Evolutionary conservation across 2,329 filamentous ascomycete species (phyloP).

Genomic region (Ophiostoma sp.): DNA sequence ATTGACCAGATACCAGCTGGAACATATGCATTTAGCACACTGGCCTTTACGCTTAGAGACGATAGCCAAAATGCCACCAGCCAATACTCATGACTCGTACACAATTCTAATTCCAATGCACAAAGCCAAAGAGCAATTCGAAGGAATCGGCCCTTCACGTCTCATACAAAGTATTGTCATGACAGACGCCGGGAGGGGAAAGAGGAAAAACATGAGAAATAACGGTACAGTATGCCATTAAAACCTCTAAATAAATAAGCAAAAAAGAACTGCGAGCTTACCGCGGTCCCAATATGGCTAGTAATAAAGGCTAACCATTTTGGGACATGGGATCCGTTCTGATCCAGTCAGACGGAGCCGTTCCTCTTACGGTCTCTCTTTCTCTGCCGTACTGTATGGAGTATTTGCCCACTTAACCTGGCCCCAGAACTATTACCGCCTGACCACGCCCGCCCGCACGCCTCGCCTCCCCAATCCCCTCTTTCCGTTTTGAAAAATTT

Average conservation of each 20-base stretch:
- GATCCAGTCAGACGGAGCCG: conserved; percentile 21
- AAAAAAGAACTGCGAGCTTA: neutral
- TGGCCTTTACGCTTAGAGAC: neutral
- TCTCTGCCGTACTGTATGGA: conserved; percentile 5
- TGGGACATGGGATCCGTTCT: conserved; percentile 22
- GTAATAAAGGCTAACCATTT: neutral
- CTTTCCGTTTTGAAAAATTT: conserved; percentile 10
- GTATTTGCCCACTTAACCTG: conserved; percentile 5
- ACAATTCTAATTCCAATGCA: neutral
- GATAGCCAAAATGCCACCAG: neutral
- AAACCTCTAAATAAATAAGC: neutral
- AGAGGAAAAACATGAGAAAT: neutral
- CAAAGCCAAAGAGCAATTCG: conserved; percentile 1
- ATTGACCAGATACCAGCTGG: neutral
- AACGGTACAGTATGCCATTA: neutral
- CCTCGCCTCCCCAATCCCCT: conserved; percentile 6
- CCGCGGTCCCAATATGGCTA: neutral
- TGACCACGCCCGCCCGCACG: neutral
- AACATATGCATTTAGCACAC: neutral
- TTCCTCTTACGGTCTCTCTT: neutral
- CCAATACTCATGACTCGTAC: neutral
- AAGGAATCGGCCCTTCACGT: conserved; percentile 9
- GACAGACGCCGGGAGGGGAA: neutral
- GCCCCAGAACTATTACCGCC: neutral
- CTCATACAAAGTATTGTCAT: neutral